phyloP scores from a whole-genome alignment of 2,329 filamentous ascomycete species.

The Leptographium galeiforme region DNA sequence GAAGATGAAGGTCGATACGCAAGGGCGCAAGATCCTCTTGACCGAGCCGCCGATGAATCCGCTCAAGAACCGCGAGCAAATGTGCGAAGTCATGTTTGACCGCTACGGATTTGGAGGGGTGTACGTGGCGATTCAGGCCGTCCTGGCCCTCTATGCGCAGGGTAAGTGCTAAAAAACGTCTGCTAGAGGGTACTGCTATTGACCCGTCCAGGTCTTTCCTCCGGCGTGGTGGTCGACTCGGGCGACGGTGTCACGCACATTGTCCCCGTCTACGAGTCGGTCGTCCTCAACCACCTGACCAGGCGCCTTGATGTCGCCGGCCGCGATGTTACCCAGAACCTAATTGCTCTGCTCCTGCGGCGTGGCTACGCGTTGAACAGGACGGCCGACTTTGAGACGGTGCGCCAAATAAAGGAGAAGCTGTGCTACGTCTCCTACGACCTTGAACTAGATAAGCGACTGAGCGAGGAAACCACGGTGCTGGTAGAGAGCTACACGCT shows the following conservation, averaged over 20 bases:
- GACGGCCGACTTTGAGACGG: slow-evolving; percentile 97
- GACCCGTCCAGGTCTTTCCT: slow-evolving; percentile 53
- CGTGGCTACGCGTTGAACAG: slow-evolving; percentile 94
- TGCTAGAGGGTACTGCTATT: not conserved
- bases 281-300: slow-evolving; percentile 93
- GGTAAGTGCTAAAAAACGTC: slow-evolving; percentile 31
- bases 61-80: slow-evolving; percentile 89
- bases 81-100: slow-evolving; percentile 99
- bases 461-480: slow-evolving; percentile 94
- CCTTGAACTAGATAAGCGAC: slow-evolving; percentile 84
- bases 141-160: slow-evolving; percentile 90
- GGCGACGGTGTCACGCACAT: slow-evolving; percentile 98
- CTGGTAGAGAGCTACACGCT: slow-evolving; percentile 96
- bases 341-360: slow-evolving; percentile 86
- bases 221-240: slow-evolving; percentile 95
- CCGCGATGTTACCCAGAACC: slow-evolving; percentile 93
- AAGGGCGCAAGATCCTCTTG: slow-evolving; percentile 88
- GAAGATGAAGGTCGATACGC: slow-evolving; percentile 86
- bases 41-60: slow-evolving; percentile 74
- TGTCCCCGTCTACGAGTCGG: slow-evolving; percentile 95
- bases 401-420: slow-evolving; percentile 99
- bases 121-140: slow-evolving; percentile 95
- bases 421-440: slow-evolving; percentile 99
- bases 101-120: slow-evolving; percentile 92
- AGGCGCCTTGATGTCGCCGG: slow-evolving; percentile 88